Conservation (phyloP, 495 filamentous ascomycete genomes). For the Penicillium antarcticum region DNA sequence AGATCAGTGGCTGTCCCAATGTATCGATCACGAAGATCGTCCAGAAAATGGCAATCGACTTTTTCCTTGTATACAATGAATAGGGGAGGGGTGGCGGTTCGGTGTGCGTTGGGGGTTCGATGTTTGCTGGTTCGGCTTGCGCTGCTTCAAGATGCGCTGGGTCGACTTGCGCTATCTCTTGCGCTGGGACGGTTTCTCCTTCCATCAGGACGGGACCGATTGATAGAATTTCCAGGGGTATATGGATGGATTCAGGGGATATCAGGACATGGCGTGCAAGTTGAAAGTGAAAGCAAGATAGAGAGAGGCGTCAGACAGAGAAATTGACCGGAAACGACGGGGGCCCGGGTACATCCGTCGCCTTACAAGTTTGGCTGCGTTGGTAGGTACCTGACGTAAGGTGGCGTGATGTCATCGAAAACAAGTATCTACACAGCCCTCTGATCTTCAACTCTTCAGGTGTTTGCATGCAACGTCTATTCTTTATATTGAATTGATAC, state of each 20-base stretch:
- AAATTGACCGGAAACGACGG: slow-evolving; percentile 25
- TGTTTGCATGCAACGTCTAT: not conserved
- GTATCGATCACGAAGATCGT: slow-evolving; percentile 52
- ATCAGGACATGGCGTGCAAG: slow-evolving; percentile 15
- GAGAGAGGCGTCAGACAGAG: not conserved
- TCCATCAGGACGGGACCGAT: slow-evolving; percentile 32
- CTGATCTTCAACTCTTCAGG: not conserved
- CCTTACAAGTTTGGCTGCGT: slow-evolving; percentile 10
- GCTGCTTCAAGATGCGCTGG: too few species aligned
- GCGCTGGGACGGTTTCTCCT: slow-evolving; percentile 20
- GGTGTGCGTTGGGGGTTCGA: slow-evolving; percentile 1
- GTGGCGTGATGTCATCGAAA: slow-evolving; percentile 23
- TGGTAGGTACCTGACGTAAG: slow-evolving; percentile 23
- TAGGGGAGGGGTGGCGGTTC: slow-evolving; percentile 57
- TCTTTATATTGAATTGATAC: too few species aligned
- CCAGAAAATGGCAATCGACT: slow-evolving; percentile 58
- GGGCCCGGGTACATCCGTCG: slow-evolving; percentile 15
- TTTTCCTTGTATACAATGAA: slow-evolving; percentile 50
- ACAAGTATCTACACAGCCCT: not conserved
- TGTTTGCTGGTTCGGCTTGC: too few species aligned
- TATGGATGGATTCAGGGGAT: not conserved
- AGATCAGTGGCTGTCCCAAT: slow-evolving; percentile 49
- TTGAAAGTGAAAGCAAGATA: not conserved
- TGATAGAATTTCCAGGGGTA: not conserved
- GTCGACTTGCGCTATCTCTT: too few species aligned